Percentiles rank a stretch among this genome's conserved stretches.
phyloP scores from a whole-genome alignment of 2,329 filamentous ascomycete species.

The Ophiocordyceps camponoti-saundersi region DNA sequence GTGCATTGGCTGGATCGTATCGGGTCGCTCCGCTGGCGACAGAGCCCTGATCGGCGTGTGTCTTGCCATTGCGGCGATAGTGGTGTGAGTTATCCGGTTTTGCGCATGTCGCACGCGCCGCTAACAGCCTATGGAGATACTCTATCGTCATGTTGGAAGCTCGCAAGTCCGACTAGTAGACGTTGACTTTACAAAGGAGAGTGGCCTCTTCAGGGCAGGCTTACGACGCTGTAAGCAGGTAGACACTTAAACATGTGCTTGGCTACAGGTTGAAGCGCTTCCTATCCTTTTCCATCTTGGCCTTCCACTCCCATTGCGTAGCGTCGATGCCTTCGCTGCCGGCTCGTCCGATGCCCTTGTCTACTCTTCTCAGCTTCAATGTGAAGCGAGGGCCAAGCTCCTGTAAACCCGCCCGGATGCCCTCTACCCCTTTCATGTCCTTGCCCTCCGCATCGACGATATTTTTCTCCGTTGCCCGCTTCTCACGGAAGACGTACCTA shows the following conservation, averaged over 20 bases:
- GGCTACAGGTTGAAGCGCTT: conserved; percentile 78
- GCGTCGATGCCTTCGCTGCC: conserved; percentile 55
- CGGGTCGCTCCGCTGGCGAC: conserved; percentile 36
- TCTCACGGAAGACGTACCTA: conserved; percentile 85
- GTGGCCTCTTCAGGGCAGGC: neutral
- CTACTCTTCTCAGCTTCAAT: conserved; percentile 75
- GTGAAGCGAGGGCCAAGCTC: conserved; percentile 64
- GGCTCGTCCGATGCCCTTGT: conserved; percentile 64
- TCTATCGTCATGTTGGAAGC: conserved; percentile 27
- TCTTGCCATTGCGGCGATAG: conserved; percentile 38
- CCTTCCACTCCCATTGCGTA: conserved; percentile 93
- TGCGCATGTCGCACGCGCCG: conserved; percentile 19
- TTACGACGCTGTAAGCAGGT: neutral
- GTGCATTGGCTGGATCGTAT: conserved; percentile 41
- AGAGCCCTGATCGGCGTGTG: conserved; percentile 37
- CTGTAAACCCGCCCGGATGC: conserved; percentile 72
- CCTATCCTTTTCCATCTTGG: conserved; percentile 81
- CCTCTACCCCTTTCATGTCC: conserved; percentile 69
- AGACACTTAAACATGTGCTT: neutral
- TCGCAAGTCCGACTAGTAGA: neutral
- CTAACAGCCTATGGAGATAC: conserved; percentile 18
- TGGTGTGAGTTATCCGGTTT: conserved; percentile 25
- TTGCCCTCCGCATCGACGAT: conserved; percentile 70
- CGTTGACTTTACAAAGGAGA: neutral
- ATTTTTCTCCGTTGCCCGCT: conserved; percentile 70